Base-by-base conservation (phyloP, 495 filamentous ascomycete genomes). In the Diplogelasinospora grovesii region DNA sequence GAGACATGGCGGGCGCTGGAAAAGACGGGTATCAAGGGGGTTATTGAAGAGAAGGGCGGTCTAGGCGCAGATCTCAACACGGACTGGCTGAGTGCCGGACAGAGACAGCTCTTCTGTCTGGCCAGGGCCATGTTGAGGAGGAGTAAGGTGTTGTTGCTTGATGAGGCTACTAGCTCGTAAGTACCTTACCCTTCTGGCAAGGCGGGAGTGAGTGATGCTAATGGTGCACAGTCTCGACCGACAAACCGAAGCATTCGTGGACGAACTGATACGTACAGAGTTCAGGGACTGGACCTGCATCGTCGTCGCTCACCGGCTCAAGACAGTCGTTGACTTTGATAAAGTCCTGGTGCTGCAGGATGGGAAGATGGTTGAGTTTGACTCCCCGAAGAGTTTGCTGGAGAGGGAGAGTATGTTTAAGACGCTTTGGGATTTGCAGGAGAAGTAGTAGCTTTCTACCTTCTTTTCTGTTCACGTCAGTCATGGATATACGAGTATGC, bases 71-170 rank as follows among this genome's bases (percentile, higher is more conserved):
- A 70, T 5, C 63, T 81, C 20, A 64, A 66, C 10, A 66, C 60
- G 10, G 56, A 69, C 23, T 62, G 61, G 46, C 64, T 81, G 13
- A 77, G 72, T 2, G 68, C 73, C 22, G 80, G 80, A 1, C 78
- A 84, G 44, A 60, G 63, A 20, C 80, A 83, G 54, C 65, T 84
- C 8, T 69, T 82, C 48, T 73, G 73, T 49, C 65, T 84, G 11
- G 75, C 73, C 4, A 65, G 78, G 6, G 78, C 74, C 2, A 49
- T 83, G 10, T 60, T 83, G 35, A 53, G 66, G 15, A 52, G 50
- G 21, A 43, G 33, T 0, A 47, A 39, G 0, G 36, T 61, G 5
- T 9, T 63, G 16, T 32, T 63, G 8, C 44, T 63, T 6, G 60
- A 63, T 35, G 60, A 63, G 40, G 57, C 55, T 6, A 61, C 51